Conservation (phyloP, 2,329 filamentous ascomycete species). For the Botrytis hyacinthi region DNA sequence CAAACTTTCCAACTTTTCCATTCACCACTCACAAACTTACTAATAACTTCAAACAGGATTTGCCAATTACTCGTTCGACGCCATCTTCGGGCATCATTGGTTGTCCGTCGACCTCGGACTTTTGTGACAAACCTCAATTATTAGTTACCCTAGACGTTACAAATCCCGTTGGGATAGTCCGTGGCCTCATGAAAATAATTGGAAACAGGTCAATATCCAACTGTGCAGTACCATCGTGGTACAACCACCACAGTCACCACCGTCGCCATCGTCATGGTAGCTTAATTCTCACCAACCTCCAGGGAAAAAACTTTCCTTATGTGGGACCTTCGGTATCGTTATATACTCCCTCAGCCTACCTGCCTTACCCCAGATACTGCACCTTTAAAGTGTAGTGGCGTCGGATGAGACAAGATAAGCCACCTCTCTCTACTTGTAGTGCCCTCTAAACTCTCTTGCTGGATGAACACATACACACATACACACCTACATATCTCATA, state of each 20-base stretch:
- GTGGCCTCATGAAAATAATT: constrained; percentile 21
- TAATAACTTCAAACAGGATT: background rate
- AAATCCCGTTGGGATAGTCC: constrained; percentile 27
- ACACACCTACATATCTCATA: constrained; percentile 14
- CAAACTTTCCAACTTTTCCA: background rate
- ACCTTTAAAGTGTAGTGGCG: constrained; percentile 32
- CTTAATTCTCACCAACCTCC: background rate
- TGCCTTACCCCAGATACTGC: constrained; percentile 35
- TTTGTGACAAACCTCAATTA: constrained; percentile 24
- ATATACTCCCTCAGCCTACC: constrained; percentile 30
- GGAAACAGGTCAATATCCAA: constrained; percentile 14
- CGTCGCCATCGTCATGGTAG: constrained; percentile 6
- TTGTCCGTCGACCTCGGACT: constrained; percentile 28
- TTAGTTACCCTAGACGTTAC: constrained; percentile 31
- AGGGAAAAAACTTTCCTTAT: background rate
- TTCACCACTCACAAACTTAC: background rate
- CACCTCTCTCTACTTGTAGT: constrained; percentile 33
- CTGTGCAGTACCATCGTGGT: background rate
- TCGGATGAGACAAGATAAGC: constrained; percentile 36
- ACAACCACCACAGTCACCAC: background rate
- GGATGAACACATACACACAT: constrained; percentile 33
- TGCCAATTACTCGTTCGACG: background rate
- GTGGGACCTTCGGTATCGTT: constrained; percentile 26
- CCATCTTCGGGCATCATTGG: constrained; percentile 21
- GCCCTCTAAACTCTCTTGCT: constrained; percentile 23